Evolutionary conservation across 768 basidiomycete species (phyloP).

Genomic region (Wakefieldia striispora): DNA sequence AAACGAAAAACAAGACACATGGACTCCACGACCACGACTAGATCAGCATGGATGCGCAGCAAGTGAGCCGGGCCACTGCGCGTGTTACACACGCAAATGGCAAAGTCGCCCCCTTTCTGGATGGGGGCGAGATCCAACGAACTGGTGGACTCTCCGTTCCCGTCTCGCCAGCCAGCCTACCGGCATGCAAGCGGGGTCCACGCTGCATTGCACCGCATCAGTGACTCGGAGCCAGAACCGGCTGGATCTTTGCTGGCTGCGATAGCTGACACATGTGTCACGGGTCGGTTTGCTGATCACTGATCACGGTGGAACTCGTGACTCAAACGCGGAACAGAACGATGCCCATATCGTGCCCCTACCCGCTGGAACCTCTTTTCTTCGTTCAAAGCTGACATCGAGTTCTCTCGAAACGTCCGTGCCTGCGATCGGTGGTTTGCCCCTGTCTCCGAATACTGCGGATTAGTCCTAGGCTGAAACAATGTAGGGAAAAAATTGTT

Average conservation of each 20-base stretch:
- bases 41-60: conserved; percentile 48
- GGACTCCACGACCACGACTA: conserved; percentile 75
- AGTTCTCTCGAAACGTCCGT: not conserved
- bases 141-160: conserved; percentile 52
- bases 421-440: conserved; percentile 15
- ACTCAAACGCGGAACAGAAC: conserved; percentile 9
- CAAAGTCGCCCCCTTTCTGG: conserved; percentile 70
- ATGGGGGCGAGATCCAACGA: conserved; percentile 84
- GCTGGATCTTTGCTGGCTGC: conserved; percentile 17
- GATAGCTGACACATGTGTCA: not conserved
- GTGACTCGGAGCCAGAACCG: conserved; percentile 19
- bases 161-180: conserved; percentile 67
- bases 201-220: conserved; percentile 9
- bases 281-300: not conserved
- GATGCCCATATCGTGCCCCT: conserved; percentile 2
- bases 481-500: conserved; percentile 24
- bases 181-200: conserved; percentile 36
- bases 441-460: conserved; percentile 7
- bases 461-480: conserved; percentile 12
- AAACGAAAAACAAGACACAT: conserved; percentile 14
- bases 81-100: conserved; percentile 44
- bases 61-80: conserved; percentile 82
- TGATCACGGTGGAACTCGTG: conserved; percentile 13
- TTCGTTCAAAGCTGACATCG: not conserved
- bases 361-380: not conserved